A percentile compares a stretch with the other conserved stretches of the same genome.
Evolutionary conservation across 2,329 filamentous ascomycete genomes (phyloP).

Genomic region (Periconia sp.): DNA sequence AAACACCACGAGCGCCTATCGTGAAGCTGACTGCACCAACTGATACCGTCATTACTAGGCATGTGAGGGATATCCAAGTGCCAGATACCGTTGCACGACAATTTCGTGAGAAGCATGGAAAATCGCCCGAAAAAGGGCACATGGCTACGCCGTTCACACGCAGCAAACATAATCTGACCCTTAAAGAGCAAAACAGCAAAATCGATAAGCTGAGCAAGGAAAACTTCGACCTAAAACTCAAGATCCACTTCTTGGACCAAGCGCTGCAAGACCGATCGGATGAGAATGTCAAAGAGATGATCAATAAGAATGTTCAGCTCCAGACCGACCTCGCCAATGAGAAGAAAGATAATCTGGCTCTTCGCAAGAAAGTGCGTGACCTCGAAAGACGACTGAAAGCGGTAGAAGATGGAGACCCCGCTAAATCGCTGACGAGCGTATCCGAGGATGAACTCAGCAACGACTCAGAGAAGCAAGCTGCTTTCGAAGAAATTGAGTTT

Average conservation of each 20-base stretch:
- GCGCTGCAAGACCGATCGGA: conserved; percentile 91
- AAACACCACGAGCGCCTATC: conserved; percentile 68
- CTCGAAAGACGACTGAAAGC: conserved; percentile 76
- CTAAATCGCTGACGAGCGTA: conserved; percentile 45
- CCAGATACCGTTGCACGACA: conserved; percentile 85
- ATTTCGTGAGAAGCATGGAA: conserved; percentile 74
- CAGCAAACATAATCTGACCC: conserved; percentile 62
- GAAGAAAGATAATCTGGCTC: conserved; percentile 84
- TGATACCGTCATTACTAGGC: conserved; percentile 84
- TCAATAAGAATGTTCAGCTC: conserved; percentile 93
- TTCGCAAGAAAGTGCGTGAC: conserved; percentile 81
- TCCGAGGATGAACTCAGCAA: conserved; percentile 58
- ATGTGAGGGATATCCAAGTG: conserved; percentile 86
- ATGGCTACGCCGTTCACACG: conserved; percentile 41
- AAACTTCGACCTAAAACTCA: conserved; percentile 94
- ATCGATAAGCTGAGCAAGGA: conserved; percentile 96
- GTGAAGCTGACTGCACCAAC: conserved; percentile 63
- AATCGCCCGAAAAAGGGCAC: conserved; percentile 61
- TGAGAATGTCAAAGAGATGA: conserved; percentile 96
- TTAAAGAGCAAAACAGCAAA: conserved; percentile 97
- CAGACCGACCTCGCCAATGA: conserved; percentile 87
- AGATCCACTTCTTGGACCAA: conserved; percentile 95
- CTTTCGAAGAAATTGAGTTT: conserved; percentile 81
- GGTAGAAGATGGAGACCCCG: conserved; percentile 53
- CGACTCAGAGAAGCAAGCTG: conserved; percentile 60